Evolutionary conservation across 257 asterid species (phyloP).

Genomic region (Lithospermum erythrorhizon): DNA sequence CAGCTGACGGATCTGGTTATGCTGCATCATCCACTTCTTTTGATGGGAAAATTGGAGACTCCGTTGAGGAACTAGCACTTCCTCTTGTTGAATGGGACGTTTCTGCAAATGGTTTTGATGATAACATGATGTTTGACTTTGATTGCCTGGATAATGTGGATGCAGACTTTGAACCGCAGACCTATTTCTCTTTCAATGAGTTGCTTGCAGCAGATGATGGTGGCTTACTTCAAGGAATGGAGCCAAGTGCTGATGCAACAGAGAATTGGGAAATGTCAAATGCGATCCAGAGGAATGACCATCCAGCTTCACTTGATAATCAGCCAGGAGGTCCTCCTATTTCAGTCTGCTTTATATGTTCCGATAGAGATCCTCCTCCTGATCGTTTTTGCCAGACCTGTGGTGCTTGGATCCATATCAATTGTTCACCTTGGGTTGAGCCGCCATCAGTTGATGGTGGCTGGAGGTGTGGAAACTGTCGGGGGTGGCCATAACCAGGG

Average conservation of each 20-base stretch:
- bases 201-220: slow-evolving; percentile 48
- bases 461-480: slow-evolving; percentile 80
- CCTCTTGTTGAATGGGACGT: slow-evolving; percentile 33
- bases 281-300: slow-evolving; percentile 24
- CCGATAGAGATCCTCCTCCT: slow-evolving; percentile 34
- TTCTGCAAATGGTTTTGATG: slow-evolving; percentile 29
- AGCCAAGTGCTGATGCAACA: slow-evolving; percentile 17
- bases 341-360: slow-evolving; percentile 37
- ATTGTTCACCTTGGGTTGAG: slow-evolving; percentile 75
- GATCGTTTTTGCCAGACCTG: slow-evolving; percentile 49
- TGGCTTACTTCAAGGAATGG: slow-evolving; percentile 21
- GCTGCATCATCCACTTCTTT: slow-evolving; percentile 17
- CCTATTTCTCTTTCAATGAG: slow-evolving; percentile 82
- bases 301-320: slow-evolving; percentile 18
- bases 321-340: slow-evolving; percentile 20
- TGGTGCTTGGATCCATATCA: slow-evolving; percentile 45
- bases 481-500: slow-evolving; percentile 29
- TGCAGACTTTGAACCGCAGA: slow-evolving; percentile 85
- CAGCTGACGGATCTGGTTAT: slow-evolving; percentile 21
- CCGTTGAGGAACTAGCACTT: slow-evolving; percentile 26
- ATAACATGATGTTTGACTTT: slow-evolving; percentile 33
- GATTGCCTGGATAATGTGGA: slow-evolving; percentile 38
- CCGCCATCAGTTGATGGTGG: slow-evolving; percentile 20
- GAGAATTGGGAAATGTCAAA: slow-evolving; percentile 21
- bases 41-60: slow-evolving; percentile 24